Base-by-base conservation (phyloP, 495 filamentous ascomycete species). In the Penicillium parvum region DNA sequence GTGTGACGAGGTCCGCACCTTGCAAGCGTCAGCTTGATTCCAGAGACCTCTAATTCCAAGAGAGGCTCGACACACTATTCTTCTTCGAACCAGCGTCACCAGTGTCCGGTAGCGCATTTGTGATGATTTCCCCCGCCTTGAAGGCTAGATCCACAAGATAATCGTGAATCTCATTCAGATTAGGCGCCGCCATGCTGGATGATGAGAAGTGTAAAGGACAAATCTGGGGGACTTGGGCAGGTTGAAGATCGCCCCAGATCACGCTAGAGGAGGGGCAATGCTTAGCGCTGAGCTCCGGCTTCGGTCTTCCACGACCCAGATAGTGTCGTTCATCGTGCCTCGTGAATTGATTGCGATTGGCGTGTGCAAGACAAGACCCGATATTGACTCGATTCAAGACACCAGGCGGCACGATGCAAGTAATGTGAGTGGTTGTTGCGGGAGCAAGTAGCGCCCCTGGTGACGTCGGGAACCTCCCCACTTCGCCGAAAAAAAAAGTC, bases 1-100 rank as follows among this genome's bases (percentile, higher is more conserved):
- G 83, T 17, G 89, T 95, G 21, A 95, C 88, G 22, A 94, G 77
- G 60, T 95, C 89, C 45, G 81, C 84, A 43, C 84, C 84, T 88
- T 33, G 3, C 40, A 18, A 14, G 4, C 8, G 10, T 50, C 20
- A 63, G 37, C 43, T 46, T 32, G 37, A n/a, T n/a, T n/a, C n/a
- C n/a, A n/a, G n/a, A n/a, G 23, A 40, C 26, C 8, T 28, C n/a
- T 5, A 21, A 22, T 20, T 19, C 19, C 29, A 25, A 37, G 8
- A 26, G 16, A 14, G 29, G 16, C n/a, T 17, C 21, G 19, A 64
- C 52, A 15, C 63, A 92, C 88, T 90, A 59, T 95, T 96, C 69
- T 90, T 82, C 65, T 96, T 96, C 6, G 80, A 82, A 17, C 79
- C 86, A 11, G 77, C 73, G 22, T 66, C 73, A 20, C 74, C 69